Conservation (phyloP, 2,329 filamentous ascomycete species). For the Chlorencoelia australis region DNA sequence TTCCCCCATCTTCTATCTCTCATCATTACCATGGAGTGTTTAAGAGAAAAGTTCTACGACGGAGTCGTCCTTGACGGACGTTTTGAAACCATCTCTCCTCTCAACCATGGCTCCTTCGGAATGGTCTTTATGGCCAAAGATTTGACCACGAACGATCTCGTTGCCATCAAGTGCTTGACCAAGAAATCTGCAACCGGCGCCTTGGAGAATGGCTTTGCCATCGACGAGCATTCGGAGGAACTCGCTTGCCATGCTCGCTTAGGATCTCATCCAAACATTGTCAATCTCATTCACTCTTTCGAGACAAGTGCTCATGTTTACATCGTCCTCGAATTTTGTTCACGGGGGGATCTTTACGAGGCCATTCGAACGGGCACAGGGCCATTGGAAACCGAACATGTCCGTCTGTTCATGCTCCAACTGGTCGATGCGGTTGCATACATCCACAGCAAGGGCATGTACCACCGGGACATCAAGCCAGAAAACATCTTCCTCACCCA, state of each 20-base stretch:
- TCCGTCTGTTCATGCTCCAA: conserved; percentile 94
- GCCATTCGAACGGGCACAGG: conserved; percentile 84
- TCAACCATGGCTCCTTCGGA: conserved; percentile 97
- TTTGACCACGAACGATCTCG: conserved; percentile 61
- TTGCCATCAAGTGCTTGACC: conserved; percentile 93
- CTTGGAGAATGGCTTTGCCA: conserved; percentile 47
- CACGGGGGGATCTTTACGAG: conserved; percentile 93
- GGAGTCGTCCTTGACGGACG: conserved; percentile 79
- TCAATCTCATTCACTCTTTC: conserved; percentile 84
- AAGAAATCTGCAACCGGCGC: conserved; percentile 59
- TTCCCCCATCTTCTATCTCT: conserved; percentile 8
- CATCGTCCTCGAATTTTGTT: conserved; percentile 89
- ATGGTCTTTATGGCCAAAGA: conserved; percentile 96
- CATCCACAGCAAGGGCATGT: conserved; percentile 84
- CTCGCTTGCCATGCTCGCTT: conserved; percentile 70
- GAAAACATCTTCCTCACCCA: conserved; percentile 96
- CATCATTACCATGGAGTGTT: conserved; percentile 61
- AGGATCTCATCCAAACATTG: conserved; percentile 76
- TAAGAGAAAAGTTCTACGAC: conserved; percentile 70
- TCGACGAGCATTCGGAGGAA: conserved; percentile 78
- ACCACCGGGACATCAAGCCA: conserved; percentile 97
- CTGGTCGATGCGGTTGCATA: conserved; percentile 82
- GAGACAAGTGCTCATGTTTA: conserved; percentile 87
- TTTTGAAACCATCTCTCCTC: conserved; percentile 81
- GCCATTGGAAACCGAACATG: conserved; percentile 89